These are phyloP conservation scores for Komagataella ulmi DNA, from an alignment of 805 yeast species.

Conservation along the genomic window DNA sequence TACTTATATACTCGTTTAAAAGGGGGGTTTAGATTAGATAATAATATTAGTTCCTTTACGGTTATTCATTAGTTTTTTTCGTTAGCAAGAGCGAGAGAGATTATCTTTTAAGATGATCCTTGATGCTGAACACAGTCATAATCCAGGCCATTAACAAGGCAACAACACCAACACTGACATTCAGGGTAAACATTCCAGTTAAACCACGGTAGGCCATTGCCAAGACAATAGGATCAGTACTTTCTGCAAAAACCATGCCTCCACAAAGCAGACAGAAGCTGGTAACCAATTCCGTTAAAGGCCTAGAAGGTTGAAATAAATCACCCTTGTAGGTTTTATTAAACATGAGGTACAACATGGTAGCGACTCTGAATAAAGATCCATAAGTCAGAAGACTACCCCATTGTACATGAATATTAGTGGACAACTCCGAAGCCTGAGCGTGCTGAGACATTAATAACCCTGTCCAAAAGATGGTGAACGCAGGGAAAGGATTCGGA, in stretches of 20 bases:
- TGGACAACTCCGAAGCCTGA: slow-evolving; percentile 69
- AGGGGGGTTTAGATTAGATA: not conserved
- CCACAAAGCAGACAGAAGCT: slow-evolving; percentile 77
- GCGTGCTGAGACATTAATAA: slow-evolving; percentile 88
- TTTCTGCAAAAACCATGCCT: slow-evolving; percentile 85
- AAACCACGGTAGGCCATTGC: slow-evolving; percentile 75
- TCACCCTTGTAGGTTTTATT: slow-evolving; percentile 19
- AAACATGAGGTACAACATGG: slow-evolving; percentile 44
- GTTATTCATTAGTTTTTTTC: not conserved
- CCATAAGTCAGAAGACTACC: slow-evolving; percentile 77
- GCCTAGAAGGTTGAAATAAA: slow-evolving; percentile 40
- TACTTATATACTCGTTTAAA: not conserved
- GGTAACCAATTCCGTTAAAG: slow-evolving; percentile 75
- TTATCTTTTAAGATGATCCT: slow-evolving; percentile 28
- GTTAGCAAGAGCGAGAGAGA: not conserved
- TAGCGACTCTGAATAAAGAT: slow-evolving; percentile 58
- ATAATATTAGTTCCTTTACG: not conserved
- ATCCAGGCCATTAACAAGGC: slow-evolving; percentile 83
- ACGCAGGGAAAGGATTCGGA: slow-evolving; percentile 89
- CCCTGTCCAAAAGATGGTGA: slow-evolving; percentile 95
- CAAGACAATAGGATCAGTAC: slow-evolving; percentile 74
- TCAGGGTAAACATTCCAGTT: slow-evolving; percentile 83
- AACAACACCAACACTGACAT: slow-evolving; percentile 68
- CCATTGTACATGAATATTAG: slow-evolving; percentile 85
- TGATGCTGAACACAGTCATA: slow-evolving; percentile 54